Base-by-base conservation (phyloP, 2,329 filamentous ascomycete genomes). In the Sporothrix curviconia region DNA sequence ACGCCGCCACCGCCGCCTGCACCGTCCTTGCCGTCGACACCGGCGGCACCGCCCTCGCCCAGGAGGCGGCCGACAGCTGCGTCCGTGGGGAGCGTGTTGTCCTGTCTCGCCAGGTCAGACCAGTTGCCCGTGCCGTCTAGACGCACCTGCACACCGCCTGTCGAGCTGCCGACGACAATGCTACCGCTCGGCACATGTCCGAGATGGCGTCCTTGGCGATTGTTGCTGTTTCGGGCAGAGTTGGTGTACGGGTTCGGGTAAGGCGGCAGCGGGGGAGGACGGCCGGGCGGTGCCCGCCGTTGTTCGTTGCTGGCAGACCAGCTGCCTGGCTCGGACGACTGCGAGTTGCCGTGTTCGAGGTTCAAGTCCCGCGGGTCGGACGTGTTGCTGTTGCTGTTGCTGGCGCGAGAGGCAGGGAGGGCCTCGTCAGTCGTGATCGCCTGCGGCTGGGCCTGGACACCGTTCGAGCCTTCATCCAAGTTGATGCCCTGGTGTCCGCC, bases 81-180 rank as follows among this genome's bases (percentile, higher is more conserved):
- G 67, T 90, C 86, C 0, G 82, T 78, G 1, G 85, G 83, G 39
- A 92, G 76, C 3, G 86, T 91, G 52, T 86, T 82, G 66, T 90
- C 92, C 66, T 92, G 88, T 59, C 92, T 86, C 50, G 90, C 90
- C 69, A 96, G 81, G 61, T 95, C 89, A 47, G 88, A 92, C 92
- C 92, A 97, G 70, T 88, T 92, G 59, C 34, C 53, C 14, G 86
- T 84, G 66, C 91, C 91, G 65, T 95, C 92, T 37, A 97, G 80
- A 19, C 94, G 92, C 65, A 96, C 89, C 71, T 95, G 90, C 56
- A 96, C 84, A 17, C 92, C 92, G 55, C 92, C 92, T 3, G 86
- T 83, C 66, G 89, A 86, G 64, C 86, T 90, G 58, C 83, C 85
- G 58, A 90, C 17, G 11, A 90, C 87, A 54, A 89, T 81, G 59